Percentiles rank a stretch among this genome's conserved stretches.
Conservation (phyloP, 805 yeast genomes). For the Priceomyces castillae region DNA sequence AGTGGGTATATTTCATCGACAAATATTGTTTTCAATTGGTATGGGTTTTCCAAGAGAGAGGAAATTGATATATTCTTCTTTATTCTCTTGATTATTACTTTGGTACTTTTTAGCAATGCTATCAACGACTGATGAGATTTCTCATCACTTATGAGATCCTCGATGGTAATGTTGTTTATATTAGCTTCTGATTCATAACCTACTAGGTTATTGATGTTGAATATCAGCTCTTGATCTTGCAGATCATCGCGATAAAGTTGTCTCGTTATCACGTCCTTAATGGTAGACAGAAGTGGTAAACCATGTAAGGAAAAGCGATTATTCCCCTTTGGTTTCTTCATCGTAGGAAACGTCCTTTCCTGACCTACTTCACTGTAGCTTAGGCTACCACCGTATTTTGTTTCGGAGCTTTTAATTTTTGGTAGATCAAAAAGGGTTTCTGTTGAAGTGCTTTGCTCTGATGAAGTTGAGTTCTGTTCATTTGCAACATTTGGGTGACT, state of each 20-base stretch:
- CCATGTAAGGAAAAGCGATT: conserved; percentile 15
- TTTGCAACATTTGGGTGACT: neutral
- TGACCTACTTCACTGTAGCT: neutral
- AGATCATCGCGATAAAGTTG: neutral
- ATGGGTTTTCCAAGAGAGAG: conserved; percentile 6
- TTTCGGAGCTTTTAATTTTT: neutral
- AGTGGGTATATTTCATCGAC: conserved; percentile 6
- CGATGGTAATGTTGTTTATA: neutral
- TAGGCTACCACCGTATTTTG: neutral
- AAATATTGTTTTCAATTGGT: conserved; percentile 1
- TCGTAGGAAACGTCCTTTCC: neutral
- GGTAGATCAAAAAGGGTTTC: neutral
- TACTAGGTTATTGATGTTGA: conserved; percentile 4
- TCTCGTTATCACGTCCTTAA: conserved; percentile 11
- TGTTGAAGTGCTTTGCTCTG: neutral
- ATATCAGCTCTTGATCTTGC: neutral
- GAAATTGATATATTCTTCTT: neutral
- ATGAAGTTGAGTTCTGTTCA: neutral
- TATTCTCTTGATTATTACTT: neutral
- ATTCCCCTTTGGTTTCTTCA: neutral
- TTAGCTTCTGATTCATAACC: conserved; percentile 7
- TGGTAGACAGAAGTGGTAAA: conserved; percentile 12
- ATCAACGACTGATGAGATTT: neutral
- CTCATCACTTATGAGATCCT: neutral
- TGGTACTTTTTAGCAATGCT: neutral